phyloP scores from a whole-genome alignment of 179 eudicot genomes.

The Sideroxylon spinosum region DNA sequence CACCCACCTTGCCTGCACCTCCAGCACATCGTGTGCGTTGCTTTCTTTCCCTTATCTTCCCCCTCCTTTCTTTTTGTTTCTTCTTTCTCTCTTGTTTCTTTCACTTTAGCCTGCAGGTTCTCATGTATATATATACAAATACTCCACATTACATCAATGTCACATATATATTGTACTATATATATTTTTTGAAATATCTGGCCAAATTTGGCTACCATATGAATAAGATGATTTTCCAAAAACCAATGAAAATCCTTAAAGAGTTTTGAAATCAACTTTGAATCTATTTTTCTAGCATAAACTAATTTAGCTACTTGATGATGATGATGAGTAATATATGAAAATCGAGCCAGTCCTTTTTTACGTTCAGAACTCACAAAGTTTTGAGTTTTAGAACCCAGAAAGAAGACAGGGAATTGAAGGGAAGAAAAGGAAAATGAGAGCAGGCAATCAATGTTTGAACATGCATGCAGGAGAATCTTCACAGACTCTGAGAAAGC shows the following conservation, averaged over 20 bases:
- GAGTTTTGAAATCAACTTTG: no score
- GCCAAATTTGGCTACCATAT: no score
- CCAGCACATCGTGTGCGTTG: background rate
- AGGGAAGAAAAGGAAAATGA: background rate
- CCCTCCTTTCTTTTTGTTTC: conserved; percentile 4
- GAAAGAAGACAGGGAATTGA: background rate
- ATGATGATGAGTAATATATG: no score
- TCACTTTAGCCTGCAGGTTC: conserved; percentile 21
- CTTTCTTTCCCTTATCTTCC: conserved; percentile 7
- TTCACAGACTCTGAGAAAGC: background rate
- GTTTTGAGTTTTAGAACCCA: background rate
- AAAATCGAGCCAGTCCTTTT: no score
- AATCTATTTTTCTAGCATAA: no score
- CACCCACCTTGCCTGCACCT: conserved; percentile 23
- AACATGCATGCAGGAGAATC: background rate
- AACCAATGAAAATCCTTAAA: no score
- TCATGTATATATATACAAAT: background rate
- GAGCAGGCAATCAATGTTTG: background rate
- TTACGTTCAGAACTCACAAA: no score
- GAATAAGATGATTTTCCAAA: no score
- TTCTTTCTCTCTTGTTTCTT: conserved; percentile 18
- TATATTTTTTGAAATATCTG: no score
- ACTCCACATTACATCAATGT: background rate
- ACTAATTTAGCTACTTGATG: no score
- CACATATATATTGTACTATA: background rate